Base-by-base conservation (phyloP, 768 basidiomycete species). In the Sarcomyxa edulis region DNA sequence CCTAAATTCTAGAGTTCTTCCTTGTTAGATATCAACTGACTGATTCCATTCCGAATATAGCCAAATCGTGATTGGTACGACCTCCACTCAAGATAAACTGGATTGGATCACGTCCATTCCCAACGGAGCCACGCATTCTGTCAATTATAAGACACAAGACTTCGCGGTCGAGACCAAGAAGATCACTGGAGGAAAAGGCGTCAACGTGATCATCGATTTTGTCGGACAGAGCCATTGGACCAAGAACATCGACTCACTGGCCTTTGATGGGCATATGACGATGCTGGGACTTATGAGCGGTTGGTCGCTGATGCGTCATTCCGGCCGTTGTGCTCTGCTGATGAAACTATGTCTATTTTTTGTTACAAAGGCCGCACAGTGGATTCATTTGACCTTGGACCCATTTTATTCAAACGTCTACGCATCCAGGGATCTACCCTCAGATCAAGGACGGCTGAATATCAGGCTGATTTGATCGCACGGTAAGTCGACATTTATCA, bases 351-450 rank as follows among this genome's bases (percentile, higher is more conserved):
- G 50, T 36, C 27, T 44, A 44, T 25, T 29, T 34, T 33, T 34
- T 46, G 15, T 30, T 39, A 19, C 40, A 38, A 51, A 85, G 84
- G 84, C 30, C 52, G 58, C 21, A 60, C 67, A 12, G 69, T 81
- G 11, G 56, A 71, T 10, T 62, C 61, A 10, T 62, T 78, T 41
- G 71, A 83, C 55, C 62, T 96, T 32, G 50, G 50, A 5, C 81
- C 79, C 7, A 74, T 96, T 38, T 64, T 95, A 41, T 80, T 68
- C 59, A 97, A 94, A 64, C 80, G 92, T 12, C 75, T 96, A 35
- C 79, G 81, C 18, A 82, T 97, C 35, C 82, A 91, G 59, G 92
- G 93, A 15, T 88, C 89, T 15, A 95, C 91, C 2, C 65, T 96
- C 21, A 79, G 92, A 16, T 77, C 83, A 21, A 78, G 89, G 31